phyloP scores from a whole-genome alignment of 352 stramenopile species.

The Phytopythium litorale region DNA sequence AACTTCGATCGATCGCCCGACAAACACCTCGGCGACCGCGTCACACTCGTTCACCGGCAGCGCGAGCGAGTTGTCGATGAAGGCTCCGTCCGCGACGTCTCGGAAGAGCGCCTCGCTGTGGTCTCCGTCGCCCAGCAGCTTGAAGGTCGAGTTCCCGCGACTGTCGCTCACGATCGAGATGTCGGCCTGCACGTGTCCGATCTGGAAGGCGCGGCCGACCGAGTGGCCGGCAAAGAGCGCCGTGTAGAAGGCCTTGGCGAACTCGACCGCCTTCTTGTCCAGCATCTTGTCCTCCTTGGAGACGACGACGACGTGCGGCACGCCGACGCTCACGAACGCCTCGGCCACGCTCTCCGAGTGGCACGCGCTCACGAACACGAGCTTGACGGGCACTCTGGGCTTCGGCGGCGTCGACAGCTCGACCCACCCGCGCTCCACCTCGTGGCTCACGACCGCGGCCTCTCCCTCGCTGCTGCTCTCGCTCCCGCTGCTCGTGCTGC shows the following conservation, averaged over 20 bases:
- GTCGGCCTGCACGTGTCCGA: constrained; percentile 74
- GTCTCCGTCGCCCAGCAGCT: constrained; percentile 72
- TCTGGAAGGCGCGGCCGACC: constrained; percentile 77
- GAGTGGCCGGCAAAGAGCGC: constrained; percentile 76
- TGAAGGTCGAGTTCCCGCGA: constrained; percentile 51
- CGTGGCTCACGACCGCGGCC: constrained; percentile 23
- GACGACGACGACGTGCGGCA: constrained; percentile 90
- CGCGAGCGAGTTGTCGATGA: constrained; percentile 58
- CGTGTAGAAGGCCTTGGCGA: constrained; percentile 89
- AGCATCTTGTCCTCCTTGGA: constrained; percentile 82
- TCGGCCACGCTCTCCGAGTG: constrained; percentile 86
- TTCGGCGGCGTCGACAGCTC: constrained; percentile 20
- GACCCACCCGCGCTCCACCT: constrained; percentile 46
- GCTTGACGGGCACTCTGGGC: constrained; percentile 48
- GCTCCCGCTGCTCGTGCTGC: constrained; percentile 9
- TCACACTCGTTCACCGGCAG: constrained; percentile 68
- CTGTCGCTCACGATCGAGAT: constrained; percentile 46
- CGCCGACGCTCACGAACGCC: constrained; percentile 85
- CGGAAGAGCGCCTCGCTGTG: constrained; percentile 77
- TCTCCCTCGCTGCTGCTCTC: constrained; percentile 13
- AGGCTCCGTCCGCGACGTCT: constrained; percentile 41
- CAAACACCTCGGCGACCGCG: constrained; percentile 66
- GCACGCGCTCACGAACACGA: constrained; percentile 90
- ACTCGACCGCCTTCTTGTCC: constrained; percentile 86
- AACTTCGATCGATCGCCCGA: constrained; percentile 76